A percentile compares a stretch with the other conserved stretches of the same genome.
Conservation (phyloP, 2,329 filamentous ascomycete species). For the Penicillium sp. region DNA sequence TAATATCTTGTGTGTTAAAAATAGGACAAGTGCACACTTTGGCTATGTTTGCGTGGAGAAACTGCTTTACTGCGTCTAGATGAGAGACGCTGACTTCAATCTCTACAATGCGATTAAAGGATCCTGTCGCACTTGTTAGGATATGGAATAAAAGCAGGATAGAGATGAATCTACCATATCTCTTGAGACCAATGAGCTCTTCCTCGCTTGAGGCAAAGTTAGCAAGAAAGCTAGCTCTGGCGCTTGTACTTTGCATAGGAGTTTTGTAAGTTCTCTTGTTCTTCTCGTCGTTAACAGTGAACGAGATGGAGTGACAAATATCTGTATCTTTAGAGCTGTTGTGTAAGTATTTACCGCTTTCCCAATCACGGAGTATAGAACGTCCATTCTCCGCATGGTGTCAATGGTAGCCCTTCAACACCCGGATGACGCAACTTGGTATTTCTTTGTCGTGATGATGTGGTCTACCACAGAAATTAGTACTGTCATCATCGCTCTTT, state of each 20-base stretch:
- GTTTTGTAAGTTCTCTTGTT: not conserved
- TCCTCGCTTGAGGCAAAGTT: not conserved
- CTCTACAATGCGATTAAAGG: too few species aligned
- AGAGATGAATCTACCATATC: too few species aligned
- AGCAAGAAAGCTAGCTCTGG: not conserved
- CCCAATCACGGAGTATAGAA: not conserved
- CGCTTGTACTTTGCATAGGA: not conserved
- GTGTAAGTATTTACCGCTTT: not conserved
- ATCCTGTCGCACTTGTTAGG: too few species aligned
- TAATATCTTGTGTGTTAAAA: too few species aligned
- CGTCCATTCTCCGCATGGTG: not conserved
- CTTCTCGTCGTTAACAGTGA: not conserved
- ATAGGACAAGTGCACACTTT: too few species aligned
- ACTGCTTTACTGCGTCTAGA: too few species aligned
- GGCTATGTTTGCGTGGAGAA: too few species aligned
- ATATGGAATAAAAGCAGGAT: too few species aligned
- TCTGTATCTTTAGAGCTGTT: not conserved
- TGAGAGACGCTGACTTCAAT: too few species aligned
- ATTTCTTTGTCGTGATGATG: not conserved
- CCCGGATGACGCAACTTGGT: not conserved
- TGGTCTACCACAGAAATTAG: not conserved
- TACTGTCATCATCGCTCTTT: not conserved
- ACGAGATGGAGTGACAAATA: not conserved
- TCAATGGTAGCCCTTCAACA: not conserved
- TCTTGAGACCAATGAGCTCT: too few species aligned